A percentile compares a stretch with the other conserved stretches of the same genome.
Evolutionary conservation across 495 filamentous ascomycete genomes (phyloP).

Genomic region (Halenospora varia): DNA sequence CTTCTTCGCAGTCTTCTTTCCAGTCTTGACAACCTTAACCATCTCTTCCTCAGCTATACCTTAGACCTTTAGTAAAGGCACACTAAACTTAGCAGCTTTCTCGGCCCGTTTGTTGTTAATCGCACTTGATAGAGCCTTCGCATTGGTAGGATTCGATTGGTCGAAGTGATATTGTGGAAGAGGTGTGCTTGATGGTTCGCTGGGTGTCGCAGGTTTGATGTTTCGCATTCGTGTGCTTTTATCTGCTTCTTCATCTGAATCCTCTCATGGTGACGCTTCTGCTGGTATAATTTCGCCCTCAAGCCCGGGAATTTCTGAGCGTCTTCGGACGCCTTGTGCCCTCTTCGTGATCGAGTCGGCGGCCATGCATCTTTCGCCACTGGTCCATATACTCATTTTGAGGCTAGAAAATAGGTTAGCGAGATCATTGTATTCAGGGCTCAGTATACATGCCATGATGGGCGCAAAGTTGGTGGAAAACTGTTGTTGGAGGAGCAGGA

Average conservation of each 20-base stretch:
- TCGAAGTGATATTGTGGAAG: slow-evolving; percentile 48
- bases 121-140: slow-evolving; percentile 79
- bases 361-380: slow-evolving; percentile 68
- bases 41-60: slow-evolving; percentile 97
- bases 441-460: slow-evolving; percentile 12
- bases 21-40: slow-evolving; percentile 97
- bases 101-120: slow-evolving; percentile 83
- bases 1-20: slow-evolving; percentile 57
- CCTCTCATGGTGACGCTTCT: slow-evolving; percentile 93
- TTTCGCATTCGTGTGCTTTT: slow-evolving; percentile 56
- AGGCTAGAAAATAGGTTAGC: slow-evolving; percentile 4
- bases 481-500: neutral
- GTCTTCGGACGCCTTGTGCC: slow-evolving; percentile 77
- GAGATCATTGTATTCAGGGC: neutral
- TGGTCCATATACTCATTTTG: slow-evolving; percentile 61
- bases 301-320: slow-evolving; percentile 90
- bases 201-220: slow-evolving; percentile 9
- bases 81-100: slow-evolving; percentile 93
- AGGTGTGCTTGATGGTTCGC: slow-evolving; percentile 6
- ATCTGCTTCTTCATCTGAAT: slow-evolving; percentile 99
- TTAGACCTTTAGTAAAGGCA: slow-evolving; percentile 89
- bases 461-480: no score
- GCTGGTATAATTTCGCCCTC: slow-evolving; percentile 89
- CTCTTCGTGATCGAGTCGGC: slow-evolving; percentile 79
- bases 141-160: slow-evolving; percentile 75